Percentiles rank a stretch among this genome's conserved stretches.
These are phyloP conservation scores for Pascua sp. DNA, from an alignment of 1,284 basidiomycete genomes.

Conservation along the genomic window DNA sequence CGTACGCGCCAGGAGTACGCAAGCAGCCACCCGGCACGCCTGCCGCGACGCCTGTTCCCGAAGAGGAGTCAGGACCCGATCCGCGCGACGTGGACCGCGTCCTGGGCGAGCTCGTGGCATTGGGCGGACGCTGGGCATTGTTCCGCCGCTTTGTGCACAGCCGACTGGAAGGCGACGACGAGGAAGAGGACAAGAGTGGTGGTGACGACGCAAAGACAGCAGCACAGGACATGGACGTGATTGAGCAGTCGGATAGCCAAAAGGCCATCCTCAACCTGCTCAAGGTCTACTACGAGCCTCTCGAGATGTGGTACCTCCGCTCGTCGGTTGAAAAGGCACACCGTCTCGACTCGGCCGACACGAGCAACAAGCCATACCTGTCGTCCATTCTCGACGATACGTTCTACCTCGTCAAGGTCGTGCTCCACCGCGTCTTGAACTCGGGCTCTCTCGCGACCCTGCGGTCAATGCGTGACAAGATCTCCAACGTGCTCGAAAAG, in stretches of 20 bases:
- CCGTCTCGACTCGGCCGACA: conserved; percentile 62
- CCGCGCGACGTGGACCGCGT: conserved; percentile 85
- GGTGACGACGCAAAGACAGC: not conserved
- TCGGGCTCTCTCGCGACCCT: conserved; percentile 65
- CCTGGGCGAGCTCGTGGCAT: conserved; percentile 77
- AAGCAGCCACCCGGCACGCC: conserved; percentile 44
- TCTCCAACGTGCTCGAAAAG: conserved; percentile 70
- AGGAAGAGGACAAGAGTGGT: conserved; percentile 27
- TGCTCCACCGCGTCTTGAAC: conserved; percentile 68
- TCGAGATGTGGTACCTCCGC: conserved; percentile 91
- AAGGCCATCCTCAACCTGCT: conserved; percentile 66
- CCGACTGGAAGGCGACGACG: conserved; percentile 43
- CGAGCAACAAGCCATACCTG: conserved; percentile 58
- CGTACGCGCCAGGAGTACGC: conserved; percentile 31
- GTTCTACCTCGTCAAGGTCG: conserved; percentile 86
- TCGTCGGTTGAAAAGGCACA: conserved; percentile 74
- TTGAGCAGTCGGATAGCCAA: conserved; percentile 54
- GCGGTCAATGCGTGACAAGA: conserved; percentile 58
- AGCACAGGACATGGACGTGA: conserved; percentile 25
- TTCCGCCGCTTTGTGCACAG: conserved; percentile 83
- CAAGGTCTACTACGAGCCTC: conserved; percentile 71
- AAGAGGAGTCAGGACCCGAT: conserved; percentile 62
- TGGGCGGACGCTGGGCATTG: conserved; percentile 86
- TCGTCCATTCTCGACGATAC: conserved; percentile 77
- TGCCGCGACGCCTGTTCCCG: conserved; percentile 48